phyloP scores from a whole-genome alignment of 805 yeast species.

The Starmerella etchellsii region DNA sequence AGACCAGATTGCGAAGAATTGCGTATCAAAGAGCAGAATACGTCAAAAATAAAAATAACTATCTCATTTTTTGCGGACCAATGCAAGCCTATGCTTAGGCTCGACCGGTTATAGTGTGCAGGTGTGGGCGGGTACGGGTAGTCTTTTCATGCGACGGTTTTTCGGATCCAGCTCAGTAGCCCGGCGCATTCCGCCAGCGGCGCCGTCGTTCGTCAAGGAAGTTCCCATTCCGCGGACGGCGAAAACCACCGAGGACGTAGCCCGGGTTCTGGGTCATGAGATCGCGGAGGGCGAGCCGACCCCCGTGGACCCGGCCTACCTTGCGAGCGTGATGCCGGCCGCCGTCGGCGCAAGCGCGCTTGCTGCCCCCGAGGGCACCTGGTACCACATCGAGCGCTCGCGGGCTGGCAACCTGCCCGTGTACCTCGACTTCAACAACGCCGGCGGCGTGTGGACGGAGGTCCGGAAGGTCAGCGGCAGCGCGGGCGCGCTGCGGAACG shows the following conservation, averaged over 20 bases:
- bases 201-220: constrained; percentile 14
- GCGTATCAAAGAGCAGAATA: too few relatives aligned
- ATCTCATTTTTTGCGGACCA: too few relatives aligned
- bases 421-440: constrained; percentile 53
- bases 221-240: constrained; percentile 45
- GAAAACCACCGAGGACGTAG: constrained; percentile 13
- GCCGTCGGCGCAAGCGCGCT: background rate
- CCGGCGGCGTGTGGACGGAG: constrained; percentile 55
- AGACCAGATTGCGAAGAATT: too few relatives aligned
- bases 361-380: constrained; percentile 7
- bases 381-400: constrained; percentile 20
- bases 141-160: constrained; percentile 12
- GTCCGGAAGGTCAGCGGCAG: constrained; percentile 62
- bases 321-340: constrained; percentile 12
- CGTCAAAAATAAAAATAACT: too few relatives aligned
- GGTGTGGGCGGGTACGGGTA: too few relatives aligned
- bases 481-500: constrained; percentile 49
- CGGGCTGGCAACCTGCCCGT: constrained; percentile 62
- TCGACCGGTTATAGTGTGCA: too few relatives aligned
- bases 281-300: background rate
- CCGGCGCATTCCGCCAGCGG: constrained; percentile 9
- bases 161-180: constrained; percentile 9
- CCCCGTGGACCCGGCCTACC: background rate
- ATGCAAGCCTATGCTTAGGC: too few relatives aligned
- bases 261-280: constrained; percentile 3